Evolutionary conservation across 163 green algal species (phyloP).

Genomic region (Chlorella variabilis): DNA sequence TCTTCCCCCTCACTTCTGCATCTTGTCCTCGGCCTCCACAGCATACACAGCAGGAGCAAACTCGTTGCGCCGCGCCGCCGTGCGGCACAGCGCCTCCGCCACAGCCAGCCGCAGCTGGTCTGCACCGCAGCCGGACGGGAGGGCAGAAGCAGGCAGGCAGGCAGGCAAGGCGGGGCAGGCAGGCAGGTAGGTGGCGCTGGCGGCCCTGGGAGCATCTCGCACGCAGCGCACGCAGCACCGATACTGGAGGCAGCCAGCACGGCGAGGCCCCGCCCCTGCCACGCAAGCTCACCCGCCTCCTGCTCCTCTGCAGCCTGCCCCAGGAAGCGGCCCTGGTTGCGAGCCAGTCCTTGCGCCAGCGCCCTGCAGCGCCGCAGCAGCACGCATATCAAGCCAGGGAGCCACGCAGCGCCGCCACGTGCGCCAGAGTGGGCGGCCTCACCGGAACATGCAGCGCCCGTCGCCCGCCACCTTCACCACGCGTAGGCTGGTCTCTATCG

Average conservation of each 20-base stretch:
- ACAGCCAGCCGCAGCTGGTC: conserved; percentile 64
- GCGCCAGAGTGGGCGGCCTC: not conserved
- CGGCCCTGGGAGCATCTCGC: too few relatives aligned
- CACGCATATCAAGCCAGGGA: not conserved
- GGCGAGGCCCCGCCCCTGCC: too few relatives aligned
- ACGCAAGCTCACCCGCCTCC: conserved; percentile 57
- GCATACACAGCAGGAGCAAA: conserved; percentile 51
- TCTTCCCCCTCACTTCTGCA: conserved; percentile 36
- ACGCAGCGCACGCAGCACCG: too few relatives aligned
- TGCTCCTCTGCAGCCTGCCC: conserved; percentile 45
- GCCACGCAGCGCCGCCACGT: not conserved
- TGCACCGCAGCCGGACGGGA: not conserved
- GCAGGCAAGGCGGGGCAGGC: not conserved
- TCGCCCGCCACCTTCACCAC: conserved; percentile 58
- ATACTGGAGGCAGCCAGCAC: too few relatives aligned
- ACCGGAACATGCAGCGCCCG: conserved; percentile 71
- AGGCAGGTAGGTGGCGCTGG: not conserved
- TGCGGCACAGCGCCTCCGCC: conserved; percentile 58
- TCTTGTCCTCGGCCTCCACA: conserved; percentile 50
- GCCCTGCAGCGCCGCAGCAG: conserved; percentile 10
- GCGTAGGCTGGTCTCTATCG: conserved; percentile 26
- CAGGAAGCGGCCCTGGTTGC: conserved; percentile 48
- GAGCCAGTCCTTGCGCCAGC: conserved; percentile 56
- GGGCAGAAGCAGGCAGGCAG: not conserved
- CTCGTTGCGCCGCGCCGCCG: conserved; percentile 47